Percentiles rank a stretch among this genome's conserved stretches.
Evolutionary conservation across 495 filamentous ascomycete genomes (phyloP).

Genomic region (Lasiosphaeria miniovina): DNA sequence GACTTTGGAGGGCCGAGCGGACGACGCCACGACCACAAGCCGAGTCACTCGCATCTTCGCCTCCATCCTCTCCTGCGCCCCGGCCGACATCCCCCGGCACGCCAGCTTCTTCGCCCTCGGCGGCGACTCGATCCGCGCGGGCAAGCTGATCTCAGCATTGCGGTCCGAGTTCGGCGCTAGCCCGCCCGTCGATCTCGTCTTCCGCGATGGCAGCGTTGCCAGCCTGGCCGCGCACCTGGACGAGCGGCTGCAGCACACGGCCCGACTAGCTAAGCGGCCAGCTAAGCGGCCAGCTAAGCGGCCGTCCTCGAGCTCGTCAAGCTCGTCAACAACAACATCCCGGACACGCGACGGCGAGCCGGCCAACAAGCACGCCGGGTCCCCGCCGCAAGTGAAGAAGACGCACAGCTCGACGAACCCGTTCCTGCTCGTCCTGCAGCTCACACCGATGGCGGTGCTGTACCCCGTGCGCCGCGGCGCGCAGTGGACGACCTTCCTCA

Average conservation of each 20-base stretch:
- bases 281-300: background rate
- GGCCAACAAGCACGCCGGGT: too few species aligned
- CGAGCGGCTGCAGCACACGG: conserved; percentile 4
- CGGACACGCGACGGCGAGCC: background rate
- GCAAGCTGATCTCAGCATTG: conserved; percentile 38
- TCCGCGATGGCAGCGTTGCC: conserved; percentile 33
- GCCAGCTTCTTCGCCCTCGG: conserved; percentile 46
- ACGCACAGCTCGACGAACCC: conserved; percentile 41
- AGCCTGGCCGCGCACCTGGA: conserved; percentile 30
- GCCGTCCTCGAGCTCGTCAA: conserved; percentile 20
- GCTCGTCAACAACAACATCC: conserved; percentile 3
- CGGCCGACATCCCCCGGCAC: conserved; percentile 23
- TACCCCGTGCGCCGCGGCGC: conserved; percentile 38
- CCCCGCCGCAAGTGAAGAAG: conserved; percentile 13
- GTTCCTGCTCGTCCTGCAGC: conserved; percentile 35
- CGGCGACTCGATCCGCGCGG: conserved; percentile 44
- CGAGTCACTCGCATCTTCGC: conserved; percentile 34
- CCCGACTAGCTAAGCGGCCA: background rate
- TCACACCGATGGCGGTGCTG: conserved; percentile 35
- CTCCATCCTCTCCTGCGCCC: conserved; percentile 22
- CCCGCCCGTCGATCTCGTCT: conserved; percentile 40
- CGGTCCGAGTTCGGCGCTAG: conserved; percentile 35
- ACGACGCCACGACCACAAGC: conserved; percentile 21
- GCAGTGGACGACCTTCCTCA: conserved; percentile 40
- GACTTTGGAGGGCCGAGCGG: background rate